phyloP scores from a whole-genome alignment of 345 rosid species.

The Eucalyptus victrix region DNA sequence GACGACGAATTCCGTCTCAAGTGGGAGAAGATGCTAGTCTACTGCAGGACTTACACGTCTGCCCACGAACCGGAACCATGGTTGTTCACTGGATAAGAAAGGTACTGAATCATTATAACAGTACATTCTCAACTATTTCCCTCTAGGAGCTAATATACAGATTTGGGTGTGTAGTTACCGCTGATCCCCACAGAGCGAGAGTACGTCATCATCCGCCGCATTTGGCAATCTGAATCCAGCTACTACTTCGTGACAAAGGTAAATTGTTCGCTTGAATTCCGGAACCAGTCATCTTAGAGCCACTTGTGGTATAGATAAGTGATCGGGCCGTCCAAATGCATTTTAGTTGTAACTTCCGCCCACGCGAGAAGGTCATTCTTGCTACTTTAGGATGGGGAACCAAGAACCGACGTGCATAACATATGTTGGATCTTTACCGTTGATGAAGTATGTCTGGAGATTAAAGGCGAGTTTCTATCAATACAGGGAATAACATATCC shows the following conservation, averaged over 20 bases:
- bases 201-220: slow-evolving; percentile 20
- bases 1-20: slow-evolving; percentile 10
- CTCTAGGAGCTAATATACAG: background rate
- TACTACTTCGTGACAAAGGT: slow-evolving; percentile 36
- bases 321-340: background rate
- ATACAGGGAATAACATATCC: background rate
- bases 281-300: background rate
- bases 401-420: background rate
- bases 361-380: background rate
- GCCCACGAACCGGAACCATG: slow-evolving; percentile 6
- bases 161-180: slow-evolving; percentile 8
- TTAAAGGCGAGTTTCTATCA: background rate
- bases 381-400: background rate
- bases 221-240: slow-evolving; percentile 16
- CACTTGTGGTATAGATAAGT: background rate
- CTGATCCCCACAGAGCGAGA: slow-evolving; percentile 27
- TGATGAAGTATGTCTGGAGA: background rate
- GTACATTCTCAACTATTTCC: background rate
- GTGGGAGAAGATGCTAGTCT: slow-evolving; percentile 14
- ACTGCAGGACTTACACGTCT: background rate
- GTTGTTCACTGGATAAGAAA: slow-evolving; percentile 9
- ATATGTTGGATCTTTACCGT: background rate
- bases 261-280: background rate
- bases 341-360: background rate
- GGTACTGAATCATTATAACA: background rate